phyloP scores from a whole-genome alignment of 768 basidiomycete genomes.

The Tricholoma saponaceum region DNA sequence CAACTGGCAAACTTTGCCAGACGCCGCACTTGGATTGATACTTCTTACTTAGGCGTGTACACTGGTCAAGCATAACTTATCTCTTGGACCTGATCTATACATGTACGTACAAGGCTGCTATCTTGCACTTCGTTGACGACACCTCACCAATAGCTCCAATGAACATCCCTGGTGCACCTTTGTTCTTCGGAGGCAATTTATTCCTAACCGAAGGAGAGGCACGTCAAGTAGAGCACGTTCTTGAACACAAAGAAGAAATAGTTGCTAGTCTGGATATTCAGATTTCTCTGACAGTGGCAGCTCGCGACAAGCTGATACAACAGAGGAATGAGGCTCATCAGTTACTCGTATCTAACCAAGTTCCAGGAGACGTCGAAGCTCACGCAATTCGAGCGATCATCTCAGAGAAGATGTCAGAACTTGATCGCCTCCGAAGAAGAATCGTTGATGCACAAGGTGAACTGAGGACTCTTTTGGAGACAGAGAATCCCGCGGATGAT shows the following conservation, averaged over 20 bases:
- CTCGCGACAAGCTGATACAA: slow-evolving; percentile 10
- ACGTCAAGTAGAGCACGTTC: background rate
- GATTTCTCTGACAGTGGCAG: slow-evolving; percentile 13
- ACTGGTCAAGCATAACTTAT: too few relatives aligned
- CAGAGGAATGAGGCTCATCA: slow-evolving; percentile 12
- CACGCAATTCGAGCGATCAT: slow-evolving; percentile 14
- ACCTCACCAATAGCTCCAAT: too few relatives aligned
- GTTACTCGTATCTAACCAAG: slow-evolving; percentile 12
- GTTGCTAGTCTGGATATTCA: slow-evolving; percentile 14
- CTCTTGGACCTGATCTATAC: too few relatives aligned
- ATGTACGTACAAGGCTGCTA: too few relatives aligned
- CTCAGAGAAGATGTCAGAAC: slow-evolving; percentile 8
- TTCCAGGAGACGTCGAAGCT: slow-evolving; percentile 3
- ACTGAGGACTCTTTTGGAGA: slow-evolving; percentile 1
- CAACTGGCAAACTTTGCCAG: too few relatives aligned
- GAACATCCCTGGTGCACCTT: too few relatives aligned
- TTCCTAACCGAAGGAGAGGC: too few relatives aligned
- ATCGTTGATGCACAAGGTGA: slow-evolving; percentile 3
- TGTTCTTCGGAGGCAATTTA: too few relatives aligned
- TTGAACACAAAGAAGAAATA: background rate
- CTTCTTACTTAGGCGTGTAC: too few relatives aligned
- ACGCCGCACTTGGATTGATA: too few relatives aligned
- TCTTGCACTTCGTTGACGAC: too few relatives aligned
- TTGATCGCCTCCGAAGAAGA: slow-evolving; percentile 11
- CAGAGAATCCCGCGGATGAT: background rate